These are phyloP conservation scores for Daldinia decipiens DNA, from an alignment of 495 filamentous ascomycete genomes.

Conservation along the genomic window DNA sequence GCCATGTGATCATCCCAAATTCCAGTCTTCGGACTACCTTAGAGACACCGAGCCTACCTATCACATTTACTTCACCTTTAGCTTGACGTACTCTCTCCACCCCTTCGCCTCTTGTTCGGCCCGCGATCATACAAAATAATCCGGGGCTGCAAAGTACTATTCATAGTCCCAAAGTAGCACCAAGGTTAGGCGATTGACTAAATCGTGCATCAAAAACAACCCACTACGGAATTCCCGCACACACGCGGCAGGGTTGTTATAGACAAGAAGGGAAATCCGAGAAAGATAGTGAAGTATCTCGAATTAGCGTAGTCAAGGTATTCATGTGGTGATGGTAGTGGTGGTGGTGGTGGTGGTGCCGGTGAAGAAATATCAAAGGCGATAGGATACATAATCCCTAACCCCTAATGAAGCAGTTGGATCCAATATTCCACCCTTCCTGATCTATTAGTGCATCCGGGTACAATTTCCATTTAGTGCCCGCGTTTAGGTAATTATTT, in stretches of 20 bases:
- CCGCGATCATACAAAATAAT: constrained; percentile 8
- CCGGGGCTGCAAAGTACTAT: neutral
- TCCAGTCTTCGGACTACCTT: neutral
- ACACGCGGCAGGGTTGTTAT: neutral
- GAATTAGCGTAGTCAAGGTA: neutral
- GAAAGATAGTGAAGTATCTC: neutral
- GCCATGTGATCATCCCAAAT: constrained; percentile 13
- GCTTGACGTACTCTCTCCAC: constrained; percentile 3
- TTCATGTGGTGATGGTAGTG: neutral
- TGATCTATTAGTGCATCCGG: neutral
- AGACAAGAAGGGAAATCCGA: neutral
- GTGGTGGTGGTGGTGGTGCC: neutral
- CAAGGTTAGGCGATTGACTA: constrained; percentile 3
- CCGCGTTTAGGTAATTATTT: neutral
- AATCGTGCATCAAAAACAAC: neutral
- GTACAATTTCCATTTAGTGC: neutral
- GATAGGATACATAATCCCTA: neutral
- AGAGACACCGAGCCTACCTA: neutral
- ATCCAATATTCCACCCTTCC: neutral
- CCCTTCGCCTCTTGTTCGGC: constrained; percentile 1
- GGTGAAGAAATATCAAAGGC: neutral
- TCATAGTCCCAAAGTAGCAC: constrained; percentile 1
- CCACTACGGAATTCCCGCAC: neutral
- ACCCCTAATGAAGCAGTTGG: neutral
- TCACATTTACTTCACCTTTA: neutral